Evolutionary conservation across 208 protist genomes (phyloP).

Genomic region (Crithidia expoeki): DNA sequence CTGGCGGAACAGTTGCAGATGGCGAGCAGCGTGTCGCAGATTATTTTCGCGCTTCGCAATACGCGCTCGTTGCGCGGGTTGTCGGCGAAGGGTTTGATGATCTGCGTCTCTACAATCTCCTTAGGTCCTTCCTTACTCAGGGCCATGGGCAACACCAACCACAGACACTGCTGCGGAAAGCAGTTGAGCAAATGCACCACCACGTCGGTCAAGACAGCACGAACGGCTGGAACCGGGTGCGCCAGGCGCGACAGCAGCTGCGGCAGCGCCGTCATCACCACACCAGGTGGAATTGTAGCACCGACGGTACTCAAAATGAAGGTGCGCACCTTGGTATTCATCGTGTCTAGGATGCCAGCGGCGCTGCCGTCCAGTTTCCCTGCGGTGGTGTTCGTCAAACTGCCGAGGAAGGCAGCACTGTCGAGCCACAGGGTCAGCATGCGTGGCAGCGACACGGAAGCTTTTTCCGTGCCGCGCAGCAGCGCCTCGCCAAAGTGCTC

Average conservation of each 20-base stretch:
- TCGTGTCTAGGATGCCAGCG: constrained; percentile 11
- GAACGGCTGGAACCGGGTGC: constrained; percentile 61
- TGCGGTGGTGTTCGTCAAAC: constrained; percentile 24
- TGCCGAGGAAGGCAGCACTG: constrained; percentile 44
- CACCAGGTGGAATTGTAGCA: constrained; percentile 41
- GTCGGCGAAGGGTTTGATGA: constrained; percentile 56
- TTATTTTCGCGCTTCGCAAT: constrained; percentile 48
- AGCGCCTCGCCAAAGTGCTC: constrained; percentile 90
- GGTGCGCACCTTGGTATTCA: constrained; percentile 41
- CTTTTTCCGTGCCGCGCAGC: constrained; percentile 74
- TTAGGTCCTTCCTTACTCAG: constrained; percentile 60
- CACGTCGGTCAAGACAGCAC: constrained; percentile 60
- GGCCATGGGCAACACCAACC: constrained; percentile 82
- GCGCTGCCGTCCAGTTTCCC: constrained; percentile 22
- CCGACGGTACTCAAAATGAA: constrained; percentile 27
- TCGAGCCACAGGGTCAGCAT: constrained; percentile 97
- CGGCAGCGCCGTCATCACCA: constrained; percentile 79
- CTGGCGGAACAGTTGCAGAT: constrained; percentile 70
- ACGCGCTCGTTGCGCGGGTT: constrained; percentile 34
- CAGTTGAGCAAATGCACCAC: constrained; percentile 62
- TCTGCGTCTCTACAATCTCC: constrained; percentile 48
- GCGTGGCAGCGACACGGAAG: constrained; percentile 93
- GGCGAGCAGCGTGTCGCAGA: constrained; percentile 78
- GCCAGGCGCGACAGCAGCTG: constrained; percentile 92
- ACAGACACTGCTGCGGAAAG: constrained; percentile 90